Percentiles rank a stretch among this genome's conserved stretches.
Conservation (phyloP, 768 basidiomycete species). For the Phaeotremella fagi region DNA sequence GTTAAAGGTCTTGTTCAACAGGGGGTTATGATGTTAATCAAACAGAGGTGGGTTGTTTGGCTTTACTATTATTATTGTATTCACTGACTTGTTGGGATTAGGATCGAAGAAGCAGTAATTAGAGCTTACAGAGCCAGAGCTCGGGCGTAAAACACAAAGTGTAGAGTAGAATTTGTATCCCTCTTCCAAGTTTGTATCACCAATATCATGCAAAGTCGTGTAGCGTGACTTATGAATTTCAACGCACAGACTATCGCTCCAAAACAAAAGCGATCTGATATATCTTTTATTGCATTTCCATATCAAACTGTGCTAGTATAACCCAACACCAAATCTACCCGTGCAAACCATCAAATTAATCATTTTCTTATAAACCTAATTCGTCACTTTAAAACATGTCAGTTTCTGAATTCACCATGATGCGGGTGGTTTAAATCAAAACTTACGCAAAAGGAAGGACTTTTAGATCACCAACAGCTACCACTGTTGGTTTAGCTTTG, state of each 20-base stretch:
- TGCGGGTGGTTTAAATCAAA: not conserved
- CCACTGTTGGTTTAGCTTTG: conserved; percentile 75
- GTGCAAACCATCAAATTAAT: not conserved
- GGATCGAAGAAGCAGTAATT: conserved; percentile 19
- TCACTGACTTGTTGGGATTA: not conserved
- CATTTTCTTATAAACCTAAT: conserved; percentile 36
- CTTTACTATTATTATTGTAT: not conserved
- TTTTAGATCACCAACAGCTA: conserved; percentile 73
- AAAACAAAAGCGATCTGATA: too few species aligned
- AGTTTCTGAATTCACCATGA: not conserved
- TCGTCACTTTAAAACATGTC: conserved; percentile 32
- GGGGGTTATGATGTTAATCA: conserved; percentile 42
- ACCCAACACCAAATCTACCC: not conserved
- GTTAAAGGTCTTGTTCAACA: conserved; percentile 39
- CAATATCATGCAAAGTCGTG: not conserved
- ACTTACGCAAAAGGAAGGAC: conserved; percentile 65
- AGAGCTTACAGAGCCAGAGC: conserved; percentile 13
- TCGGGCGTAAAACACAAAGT: not conserved
- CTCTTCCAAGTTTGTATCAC: not conserved
- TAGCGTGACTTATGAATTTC: too few species aligned
- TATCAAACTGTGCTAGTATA: too few species aligned
- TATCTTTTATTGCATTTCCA: too few species aligned
- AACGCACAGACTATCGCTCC: too few species aligned
- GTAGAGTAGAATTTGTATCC: not conserved
- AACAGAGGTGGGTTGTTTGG: conserved; percentile 30